Percentiles rank a stretch among this genome's conserved stretches.
These are phyloP conservation scores for Hysterangium stoloniferum DNA, from an alignment of 768 basidiomycete species.

Conservation along the genomic window DNA sequence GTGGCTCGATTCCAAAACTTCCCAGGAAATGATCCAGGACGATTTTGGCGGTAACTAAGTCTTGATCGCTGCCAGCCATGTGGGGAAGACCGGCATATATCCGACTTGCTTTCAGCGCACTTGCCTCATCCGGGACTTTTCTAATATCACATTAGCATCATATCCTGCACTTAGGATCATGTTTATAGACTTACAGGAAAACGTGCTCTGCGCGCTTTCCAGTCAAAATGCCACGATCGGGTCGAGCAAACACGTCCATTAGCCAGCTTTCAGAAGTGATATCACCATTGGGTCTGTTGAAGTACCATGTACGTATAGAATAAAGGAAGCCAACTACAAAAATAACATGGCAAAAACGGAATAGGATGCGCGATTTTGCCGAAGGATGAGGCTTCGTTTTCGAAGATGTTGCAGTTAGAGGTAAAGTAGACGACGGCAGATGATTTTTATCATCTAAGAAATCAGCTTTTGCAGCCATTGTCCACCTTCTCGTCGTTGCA, in stretches of 20 bases:
- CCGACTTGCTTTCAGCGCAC: slow-evolving; percentile 50
- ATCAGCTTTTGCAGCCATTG: too few species aligned
- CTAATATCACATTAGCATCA: slow-evolving; percentile 22
- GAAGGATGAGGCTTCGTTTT: background rate
- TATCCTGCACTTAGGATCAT: background rate
- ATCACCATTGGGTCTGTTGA: background rate
- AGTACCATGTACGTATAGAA: slow-evolving; percentile 1
- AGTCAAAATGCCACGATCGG: slow-evolving; percentile 16
- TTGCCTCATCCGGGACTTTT: slow-evolving; percentile 48
- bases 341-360: slow-evolving; percentile 4
- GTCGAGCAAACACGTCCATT: slow-evolving; percentile 2
- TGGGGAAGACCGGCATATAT: slow-evolving; percentile 63
- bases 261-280: background rate
- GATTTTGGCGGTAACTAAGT: slow-evolving; percentile 53
- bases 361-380: background rate
- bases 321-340: slow-evolving; percentile 2
- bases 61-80: slow-evolving; percentile 56
- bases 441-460: too few species aligned
- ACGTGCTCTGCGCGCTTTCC: slow-evolving; percentile 35
- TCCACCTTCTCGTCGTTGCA: too few species aligned
- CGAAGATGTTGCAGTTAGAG: background rate
- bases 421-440: too few species aligned
- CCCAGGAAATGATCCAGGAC: slow-evolving; percentile 62
- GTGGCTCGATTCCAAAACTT: slow-evolving; percentile 44
- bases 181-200: slow-evolving; percentile 32